These are phyloP conservation scores for Aegilops speltoides DNA, from an alignment of 176 grass and related monocot genomes.

Conservation along the genomic window DNA sequence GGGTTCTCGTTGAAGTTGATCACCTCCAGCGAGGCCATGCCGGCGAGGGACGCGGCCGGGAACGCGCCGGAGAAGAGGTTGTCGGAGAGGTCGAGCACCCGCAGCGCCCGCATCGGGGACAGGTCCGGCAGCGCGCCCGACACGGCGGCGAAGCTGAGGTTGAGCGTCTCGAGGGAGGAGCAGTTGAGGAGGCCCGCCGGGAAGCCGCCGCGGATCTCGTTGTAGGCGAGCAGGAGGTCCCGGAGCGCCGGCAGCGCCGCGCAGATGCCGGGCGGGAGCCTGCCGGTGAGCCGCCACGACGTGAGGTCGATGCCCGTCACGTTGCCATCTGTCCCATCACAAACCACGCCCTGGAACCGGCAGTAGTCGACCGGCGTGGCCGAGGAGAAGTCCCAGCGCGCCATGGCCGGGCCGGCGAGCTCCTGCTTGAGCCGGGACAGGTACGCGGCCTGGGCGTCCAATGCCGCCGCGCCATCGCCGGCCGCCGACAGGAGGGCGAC, in stretches of 20 bases:
- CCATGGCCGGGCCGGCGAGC: constrained; percentile 62
- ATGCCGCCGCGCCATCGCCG: background rate
- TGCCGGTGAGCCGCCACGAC: constrained; percentile 64
- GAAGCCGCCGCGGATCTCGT: constrained; percentile 69
- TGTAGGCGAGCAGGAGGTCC: constrained; percentile 45
- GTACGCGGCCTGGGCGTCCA: constrained; percentile 55
- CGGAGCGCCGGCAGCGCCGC: constrained; percentile 56
- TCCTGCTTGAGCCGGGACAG: constrained; percentile 68
- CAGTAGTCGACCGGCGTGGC: constrained; percentile 39
- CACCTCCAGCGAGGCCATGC: constrained; percentile 56
- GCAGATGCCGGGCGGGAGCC: constrained; percentile 58
- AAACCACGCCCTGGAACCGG: constrained; percentile 49
- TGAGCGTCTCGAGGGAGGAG: constrained; percentile 63
- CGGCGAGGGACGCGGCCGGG: constrained; percentile 52
- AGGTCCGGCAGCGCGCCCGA: constrained; percentile 69
- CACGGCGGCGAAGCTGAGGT: constrained; percentile 59
- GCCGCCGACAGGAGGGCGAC: background rate
- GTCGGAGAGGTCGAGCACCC: constrained; percentile 58
- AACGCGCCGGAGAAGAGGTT: constrained; percentile 79
- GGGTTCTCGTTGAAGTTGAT: constrained; percentile 94
- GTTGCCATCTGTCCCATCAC: constrained; percentile 15
- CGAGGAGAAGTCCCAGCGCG: constrained; percentile 62
- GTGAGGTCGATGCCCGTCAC: constrained; percentile 65
- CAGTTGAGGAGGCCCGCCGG: constrained; percentile 57
- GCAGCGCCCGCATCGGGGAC: constrained; percentile 40